Evolutionary conservation across 495 filamentous ascomycete species (phyloP), one percentile per base, ranked within the genome.

Genomic region (Cercophora samala): DNA sequence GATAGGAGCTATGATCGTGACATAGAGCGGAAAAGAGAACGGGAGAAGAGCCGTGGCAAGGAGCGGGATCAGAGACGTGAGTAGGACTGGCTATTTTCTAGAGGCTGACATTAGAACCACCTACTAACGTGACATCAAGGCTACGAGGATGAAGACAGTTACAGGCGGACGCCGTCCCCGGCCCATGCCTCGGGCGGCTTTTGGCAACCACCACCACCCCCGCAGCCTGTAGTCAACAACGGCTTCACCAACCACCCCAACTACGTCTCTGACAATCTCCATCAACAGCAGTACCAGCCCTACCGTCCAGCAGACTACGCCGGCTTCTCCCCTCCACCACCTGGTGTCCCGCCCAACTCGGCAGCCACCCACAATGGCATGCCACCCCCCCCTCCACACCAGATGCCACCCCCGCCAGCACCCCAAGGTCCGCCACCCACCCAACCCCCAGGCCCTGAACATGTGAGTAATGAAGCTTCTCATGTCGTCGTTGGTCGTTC

Each of bases 101-200:
- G 0, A 22, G 53, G 6, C 56, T 5, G n/a, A 3, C 25, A 22
- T 4, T 42, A 58, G 66, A 62, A 66, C 74, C 62, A 69, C 51
- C 58, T 46, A 55, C 60, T 69, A 54, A 65, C 63, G 29, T 19
- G 13, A 2, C 3, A 60, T 51, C 58, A 53, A 83, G 81, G 78
- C 22, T 83, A 82, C 64, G 78, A 78, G 66, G 78, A 80, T 19
- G 78, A 79, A 32, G 66, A 69, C 25, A 73, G 77, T 69, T 66
- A 76, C 13, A 75, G 73, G 11, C 79, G 70, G 8, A 61, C 77
- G 3, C 76, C 79, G 24, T 86, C 84, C 0, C 84, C 84, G 23
- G 81, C 83, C 58, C 79, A 79, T 66, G 82, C 83, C 0, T 85
- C 84, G 0, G 84, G 84, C 51, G 84, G 84, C 8, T 81, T 76